Percentiles rank a stretch among this genome's conserved stretches.
Conservation (phyloP, 2,329 filamentous ascomycete species). For the Huntiella decipiens region DNA sequence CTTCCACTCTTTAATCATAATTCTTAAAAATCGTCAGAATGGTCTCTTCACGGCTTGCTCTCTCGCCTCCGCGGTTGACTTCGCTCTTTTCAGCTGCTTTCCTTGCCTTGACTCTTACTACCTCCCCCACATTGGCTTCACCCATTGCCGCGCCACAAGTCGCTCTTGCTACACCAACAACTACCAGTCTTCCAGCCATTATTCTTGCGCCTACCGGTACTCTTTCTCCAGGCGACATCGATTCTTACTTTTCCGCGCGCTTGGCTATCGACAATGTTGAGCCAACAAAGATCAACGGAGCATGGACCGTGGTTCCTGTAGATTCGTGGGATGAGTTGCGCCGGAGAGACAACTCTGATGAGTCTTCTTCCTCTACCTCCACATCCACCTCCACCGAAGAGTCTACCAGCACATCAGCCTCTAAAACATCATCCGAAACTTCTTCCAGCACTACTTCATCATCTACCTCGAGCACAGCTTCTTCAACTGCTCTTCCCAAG, state of each 20-base stretch:
- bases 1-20: too few species aligned
- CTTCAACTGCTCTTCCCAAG: conserved; percentile 31
- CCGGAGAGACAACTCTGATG: neutral
- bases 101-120: too few species aligned
- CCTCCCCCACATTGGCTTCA: too few species aligned
- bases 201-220: neutral
- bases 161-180: too few species aligned
- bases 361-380: conserved; percentile 14
- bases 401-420: neutral
- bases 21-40: too few species aligned
- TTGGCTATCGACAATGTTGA: neutral
- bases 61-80: too few species aligned
- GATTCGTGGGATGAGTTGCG: neutral
- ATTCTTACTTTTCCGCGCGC: neutral
- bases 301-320: neutral
- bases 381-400: neutral
- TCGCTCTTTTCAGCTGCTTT: too few species aligned
- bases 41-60: too few species aligned
- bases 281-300: neutral
- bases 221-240: neutral
- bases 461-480: conserved; percentile 15
- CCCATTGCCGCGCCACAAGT: too few species aligned
- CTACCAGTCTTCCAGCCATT: too few species aligned
- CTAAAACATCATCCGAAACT: conserved; percentile 7
- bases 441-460: conserved; percentile 11